Evolutionary conservation across 2,329 filamentous ascomycete genomes (phyloP), one percentile per base, ranked within the genome.

Genomic region (Penicillium sp.): DNA sequence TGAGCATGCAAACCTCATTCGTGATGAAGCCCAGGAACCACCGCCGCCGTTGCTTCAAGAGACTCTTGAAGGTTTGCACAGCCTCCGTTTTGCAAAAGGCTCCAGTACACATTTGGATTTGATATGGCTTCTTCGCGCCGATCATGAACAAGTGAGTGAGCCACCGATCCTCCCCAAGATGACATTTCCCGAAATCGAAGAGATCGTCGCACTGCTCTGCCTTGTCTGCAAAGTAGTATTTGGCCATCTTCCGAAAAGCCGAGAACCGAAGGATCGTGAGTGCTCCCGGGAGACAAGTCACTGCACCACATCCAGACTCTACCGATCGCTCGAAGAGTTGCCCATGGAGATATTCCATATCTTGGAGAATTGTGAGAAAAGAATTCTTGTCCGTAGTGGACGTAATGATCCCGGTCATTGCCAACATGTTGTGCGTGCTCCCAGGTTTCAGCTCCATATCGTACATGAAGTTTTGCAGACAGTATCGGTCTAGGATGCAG

Each of bases 131-230:
- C 79, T 92, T 91, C 47, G 94, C 93, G 25, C 92, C 93, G 71
- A 98, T 95, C 95, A 99, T 99, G 82, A 99, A 97, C 59, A 99
- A 84, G 80, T 99, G 95, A 1, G 94, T 99, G 58, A 98, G 84
- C 93, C 94, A 98, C 63, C 94, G 86, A 77, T 99, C 95, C 76
- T 98, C 95, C 41, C 95, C 95, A 45, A 98, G 79, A 78, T 98
- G 93, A 70, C 91, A 93, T 79, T 98, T 98, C 58, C 91, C 92
- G 73, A 94, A 98, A 74, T 99, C 94, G 72, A 99, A 99, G 12
- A 98, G 82, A 75, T 98, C 94, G 61, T 96, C 91, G 71, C 92
- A 96, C 72, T 96, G 90, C 75, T 96, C 94, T 4, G 92, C 92
- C 75, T 96, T 96, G 78, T 97, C 94, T 41, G 93, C 92, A 75